Conservation (phyloP, 352 stramenopile genomes). For the Blastocystis sp. region DNA sequence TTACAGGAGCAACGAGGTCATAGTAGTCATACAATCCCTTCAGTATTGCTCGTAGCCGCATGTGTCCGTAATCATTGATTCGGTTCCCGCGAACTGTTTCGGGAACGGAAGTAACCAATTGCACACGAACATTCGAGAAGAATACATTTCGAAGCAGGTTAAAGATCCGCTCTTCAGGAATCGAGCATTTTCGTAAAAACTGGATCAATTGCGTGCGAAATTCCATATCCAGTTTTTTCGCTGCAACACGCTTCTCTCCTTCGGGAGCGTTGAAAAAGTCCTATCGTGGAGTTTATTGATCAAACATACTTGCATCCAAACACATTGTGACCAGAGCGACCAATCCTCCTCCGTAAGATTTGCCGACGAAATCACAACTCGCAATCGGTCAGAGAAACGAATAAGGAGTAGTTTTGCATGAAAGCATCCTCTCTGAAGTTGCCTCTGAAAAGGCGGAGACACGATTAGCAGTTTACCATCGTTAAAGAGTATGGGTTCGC, state of each 20-base stretch:
- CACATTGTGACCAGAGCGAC: constrained; percentile 30
- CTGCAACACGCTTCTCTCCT: neutral
- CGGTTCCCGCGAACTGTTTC: neutral
- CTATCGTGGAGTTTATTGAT: neutral
- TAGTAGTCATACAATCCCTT: neutral
- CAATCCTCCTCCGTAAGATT: constrained; percentile 50
- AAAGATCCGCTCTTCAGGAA: constrained; percentile 18
- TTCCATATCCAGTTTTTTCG: constrained; percentile 29
- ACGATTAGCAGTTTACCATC: neutral
- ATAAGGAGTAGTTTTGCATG: constrained; percentile 49
- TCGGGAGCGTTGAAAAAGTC: constrained; percentile 32
- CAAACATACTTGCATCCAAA: constrained; percentile 41
- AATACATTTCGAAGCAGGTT: neutral
- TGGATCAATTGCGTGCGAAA: constrained; percentile 6
- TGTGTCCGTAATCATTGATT: neutral
- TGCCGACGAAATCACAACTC: constrained; percentile 28
- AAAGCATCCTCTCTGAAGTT: neutral
- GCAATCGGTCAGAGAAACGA: constrained; percentile 19
- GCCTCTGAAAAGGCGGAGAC: neutral
- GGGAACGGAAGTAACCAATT: neutral
- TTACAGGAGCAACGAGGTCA: neutral
- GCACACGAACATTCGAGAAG: neutral
- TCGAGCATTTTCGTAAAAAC: neutral
- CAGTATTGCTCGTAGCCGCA: neutral
- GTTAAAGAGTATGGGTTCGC: neutral